Base-by-base conservation (phyloP, 2,329 filamentous ascomycete species). In the Colletotrichum tofieldiae region DNA sequence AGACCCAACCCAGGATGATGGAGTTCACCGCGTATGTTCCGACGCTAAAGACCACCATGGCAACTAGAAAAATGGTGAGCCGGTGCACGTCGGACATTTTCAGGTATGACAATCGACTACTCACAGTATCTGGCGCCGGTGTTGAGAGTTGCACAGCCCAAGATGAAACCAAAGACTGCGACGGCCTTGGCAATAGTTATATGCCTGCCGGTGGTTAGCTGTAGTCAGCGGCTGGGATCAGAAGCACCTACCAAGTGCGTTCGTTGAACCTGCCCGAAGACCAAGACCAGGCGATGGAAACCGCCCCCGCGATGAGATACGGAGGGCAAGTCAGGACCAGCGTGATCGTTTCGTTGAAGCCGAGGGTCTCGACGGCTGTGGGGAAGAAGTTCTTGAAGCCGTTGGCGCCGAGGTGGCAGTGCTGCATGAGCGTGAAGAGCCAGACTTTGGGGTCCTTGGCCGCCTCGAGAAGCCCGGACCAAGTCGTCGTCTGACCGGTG, bases 341-440 rank as follows among this genome's bases (percentile, higher is more conserved):
- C 0, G 84, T 86, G 29, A 85, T 81, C 0, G 81, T 86, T 5
- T 75, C 78, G 49, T 76, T 78, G 76, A 84, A 86, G 0, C 81
- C 82, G 0, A 84, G 81, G 5, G 79, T 83, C 73, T 81, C 26
- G 1, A 74, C 65, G 0, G 74, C 72, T 0, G 75, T 78, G 0
- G 78, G 78, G 14, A 78, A 75, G 55, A 79, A 80, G 59, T 80
- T 80, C 56, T 80, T 80, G 75, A 80, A 80, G 0, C 78, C 77
- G 29, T 79, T 79, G 7, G 78, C 79, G 0, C 69, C 65, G 0
- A 74, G 51, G 8, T 87, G 84, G 74, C 84, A 82, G 68, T 86
- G 85, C 68, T 86, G 83, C 84, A 87, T 86, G 54, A 85, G 77
- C 4, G 81, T 81, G 61, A 86, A 83, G 2, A 87, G 75, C 80